These are phyloP conservation scores for Torulaspora maleeae DNA, from an alignment of 805 yeast species.

Conservation along the genomic window DNA sequence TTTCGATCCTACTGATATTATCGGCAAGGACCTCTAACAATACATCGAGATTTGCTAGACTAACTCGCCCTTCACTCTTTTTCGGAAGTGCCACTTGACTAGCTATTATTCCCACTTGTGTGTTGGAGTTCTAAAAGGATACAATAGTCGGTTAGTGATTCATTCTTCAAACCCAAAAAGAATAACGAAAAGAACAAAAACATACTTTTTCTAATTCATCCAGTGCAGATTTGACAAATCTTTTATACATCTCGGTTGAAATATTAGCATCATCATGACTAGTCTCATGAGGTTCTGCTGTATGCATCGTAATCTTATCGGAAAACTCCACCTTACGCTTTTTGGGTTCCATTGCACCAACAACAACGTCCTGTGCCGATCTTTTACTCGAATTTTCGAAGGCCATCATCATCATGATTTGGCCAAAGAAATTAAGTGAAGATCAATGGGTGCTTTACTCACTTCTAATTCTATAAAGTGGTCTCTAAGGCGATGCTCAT, in stretches of 20 bases:
- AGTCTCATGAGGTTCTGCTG: conserved; percentile 11
- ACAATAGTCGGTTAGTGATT: conserved; percentile 17
- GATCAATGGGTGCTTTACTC: background rate
- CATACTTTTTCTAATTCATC: conserved; percentile 60
- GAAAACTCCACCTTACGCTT: conserved; percentile 34
- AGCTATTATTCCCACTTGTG: conserved; percentile 56
- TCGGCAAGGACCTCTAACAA: conserved; percentile 56
- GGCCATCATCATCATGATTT: conserved; percentile 29
- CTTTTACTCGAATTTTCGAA: conserved; percentile 30
- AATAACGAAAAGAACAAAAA: conserved; percentile 14
- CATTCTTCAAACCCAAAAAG: conserved; percentile 2
- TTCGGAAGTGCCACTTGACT: conserved; percentile 53
- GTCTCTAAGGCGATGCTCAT: conserved; percentile 9
- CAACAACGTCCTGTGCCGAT: conserved; percentile 12
- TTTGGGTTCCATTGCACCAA: conserved; percentile 20
- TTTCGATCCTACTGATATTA: conserved; percentile 64
- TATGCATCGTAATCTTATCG: conserved; percentile 23
- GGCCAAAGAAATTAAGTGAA: background rate
- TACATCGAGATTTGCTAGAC: conserved; percentile 47
- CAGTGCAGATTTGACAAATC: conserved; percentile 61
- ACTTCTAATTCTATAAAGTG: background rate
- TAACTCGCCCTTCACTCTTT: conserved; percentile 50
- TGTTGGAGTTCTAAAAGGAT: conserved; percentile 40
- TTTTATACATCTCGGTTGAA: conserved; percentile 36
- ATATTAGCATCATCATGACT: conserved; percentile 22